Conservation (phyloP, 352 stramenopile genomes). For the Phytophthora lateralis region DNA sequence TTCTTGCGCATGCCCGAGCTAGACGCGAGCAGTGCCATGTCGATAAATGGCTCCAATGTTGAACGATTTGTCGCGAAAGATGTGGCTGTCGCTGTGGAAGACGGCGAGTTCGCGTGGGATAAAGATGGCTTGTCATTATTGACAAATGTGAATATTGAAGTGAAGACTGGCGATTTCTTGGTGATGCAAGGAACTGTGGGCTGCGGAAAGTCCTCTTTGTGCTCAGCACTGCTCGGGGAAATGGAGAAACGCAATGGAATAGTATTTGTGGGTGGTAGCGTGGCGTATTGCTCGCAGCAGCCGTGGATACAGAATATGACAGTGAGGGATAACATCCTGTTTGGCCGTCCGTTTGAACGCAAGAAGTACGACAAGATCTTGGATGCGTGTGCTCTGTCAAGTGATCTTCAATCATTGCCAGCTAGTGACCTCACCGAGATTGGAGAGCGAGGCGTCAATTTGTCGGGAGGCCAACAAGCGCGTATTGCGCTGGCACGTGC, state of each 20-base stretch:
- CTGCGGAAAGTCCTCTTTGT: slow-evolving; percentile 56
- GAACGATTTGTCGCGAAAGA: slow-evolving; percentile 31
- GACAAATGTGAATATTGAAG: slow-evolving; percentile 37
- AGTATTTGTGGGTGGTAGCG: slow-evolving; percentile 41
- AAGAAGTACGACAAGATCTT: slow-evolving; percentile 68
- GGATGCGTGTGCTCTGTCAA: slow-evolving; percentile 77
- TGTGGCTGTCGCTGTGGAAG: slow-evolving; percentile 36
- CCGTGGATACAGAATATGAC: slow-evolving; percentile 96
- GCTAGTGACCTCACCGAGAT: slow-evolving; percentile 94
- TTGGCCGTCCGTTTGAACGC: slow-evolving; percentile 69
- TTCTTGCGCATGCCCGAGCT: slow-evolving; percentile 35
- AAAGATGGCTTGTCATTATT: slow-evolving; percentile 21
- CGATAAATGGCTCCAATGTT: slow-evolving; percentile 34
- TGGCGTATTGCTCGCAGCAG: slow-evolving; percentile 87
- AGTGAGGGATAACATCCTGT: slow-evolving; percentile 95
- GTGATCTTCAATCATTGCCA: slow-evolving; percentile 86
- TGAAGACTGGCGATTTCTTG: slow-evolving; percentile 48
- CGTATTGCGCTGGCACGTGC: slow-evolving; percentile 69
- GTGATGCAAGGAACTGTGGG: slow-evolving; percentile 54
- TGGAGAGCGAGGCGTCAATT: slow-evolving; percentile 94
- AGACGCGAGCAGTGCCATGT: slow-evolving; percentile 27
- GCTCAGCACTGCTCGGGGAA: slow-evolving; percentile 58
- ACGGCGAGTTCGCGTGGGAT: slow-evolving; percentile 39
- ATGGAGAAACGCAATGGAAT: slow-evolving; percentile 63
- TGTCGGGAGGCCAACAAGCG: slow-evolving; percentile 94